Percentiles rank a stretch among this genome's conserved stretches.
phyloP scores from a whole-genome alignment of 345 rosid genomes.

The Sonneratia alba region DNA sequence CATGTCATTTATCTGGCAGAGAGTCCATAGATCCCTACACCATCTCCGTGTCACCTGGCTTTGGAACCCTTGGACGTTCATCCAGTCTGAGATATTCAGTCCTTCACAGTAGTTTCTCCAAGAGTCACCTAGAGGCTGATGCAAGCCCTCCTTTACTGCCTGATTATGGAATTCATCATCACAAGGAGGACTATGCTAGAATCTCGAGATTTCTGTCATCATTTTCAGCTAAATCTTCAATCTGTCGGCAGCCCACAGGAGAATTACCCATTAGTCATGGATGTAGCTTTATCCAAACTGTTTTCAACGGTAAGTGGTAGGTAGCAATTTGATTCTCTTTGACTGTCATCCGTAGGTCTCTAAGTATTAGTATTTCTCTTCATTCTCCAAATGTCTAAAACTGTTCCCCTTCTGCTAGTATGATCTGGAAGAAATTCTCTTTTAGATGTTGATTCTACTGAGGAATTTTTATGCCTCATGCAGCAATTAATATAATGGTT shows the following conservation, averaged over 20 bases:
- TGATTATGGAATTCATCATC: conserved; percentile 20
- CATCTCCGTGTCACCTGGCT: conserved; percentile 56
- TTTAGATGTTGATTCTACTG: not conserved
- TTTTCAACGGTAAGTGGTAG: conserved; percentile 56
- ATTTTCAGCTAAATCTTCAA: conserved; percentile 53
- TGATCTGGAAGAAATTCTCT: not conserved
- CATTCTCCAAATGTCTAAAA: not conserved
- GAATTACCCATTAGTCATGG: conserved; percentile 60
- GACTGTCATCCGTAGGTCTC: not conserved
- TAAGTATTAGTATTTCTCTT: not conserved
- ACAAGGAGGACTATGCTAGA: conserved; percentile 29
- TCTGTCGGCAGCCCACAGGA: conserved; percentile 34
- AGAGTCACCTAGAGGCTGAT: conserved; percentile 42
- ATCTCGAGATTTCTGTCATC: conserved; percentile 45
- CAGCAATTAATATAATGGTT: conserved; percentile 81
- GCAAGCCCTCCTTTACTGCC: conserved; percentile 45
- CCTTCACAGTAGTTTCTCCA: conserved; percentile 17
- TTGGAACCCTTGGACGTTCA: conserved; percentile 36
- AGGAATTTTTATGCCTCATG: not conserved
- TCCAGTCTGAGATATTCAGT: conserved; percentile 29
- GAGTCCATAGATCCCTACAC: conserved; percentile 71
- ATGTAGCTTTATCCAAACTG: conserved; percentile 72
- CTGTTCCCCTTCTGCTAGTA: not conserved
- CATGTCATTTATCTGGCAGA: conserved; percentile 24
- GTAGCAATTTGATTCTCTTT: not conserved